Percentiles rank a stretch among this genome's conserved stretches.
Evolutionary conservation across 306 rosid genomes (phyloP).

Genomic region (Vigna nakashimae): DNA sequence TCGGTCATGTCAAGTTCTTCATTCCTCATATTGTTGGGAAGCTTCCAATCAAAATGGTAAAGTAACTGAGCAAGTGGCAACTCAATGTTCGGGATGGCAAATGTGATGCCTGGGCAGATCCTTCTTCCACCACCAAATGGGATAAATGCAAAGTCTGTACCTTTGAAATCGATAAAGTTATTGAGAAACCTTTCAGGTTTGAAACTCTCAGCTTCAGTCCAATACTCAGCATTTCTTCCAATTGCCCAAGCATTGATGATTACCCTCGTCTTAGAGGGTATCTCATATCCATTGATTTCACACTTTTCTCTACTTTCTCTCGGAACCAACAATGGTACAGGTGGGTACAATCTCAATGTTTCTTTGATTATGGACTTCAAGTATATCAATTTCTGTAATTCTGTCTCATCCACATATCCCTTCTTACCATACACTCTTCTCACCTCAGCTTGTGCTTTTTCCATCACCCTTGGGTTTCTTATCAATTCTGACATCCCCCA

Average conservation of each 20-base stretch:
- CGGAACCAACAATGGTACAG: not conserved
- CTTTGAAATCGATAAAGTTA: not conserved
- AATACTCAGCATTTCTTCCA: not conserved
- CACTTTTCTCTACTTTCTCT: not conserved
- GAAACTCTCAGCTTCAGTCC: not conserved
- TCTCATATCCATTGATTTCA: constrained; percentile 2
- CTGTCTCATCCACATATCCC: constrained; percentile 1
- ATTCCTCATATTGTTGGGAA: not conserved
- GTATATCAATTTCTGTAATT: not conserved
- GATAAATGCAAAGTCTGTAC: not conserved
- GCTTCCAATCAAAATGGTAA: constrained; percentile 7
- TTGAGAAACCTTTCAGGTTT: not conserved
- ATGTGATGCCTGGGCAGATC: not conserved
- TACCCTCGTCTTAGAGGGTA: not conserved
- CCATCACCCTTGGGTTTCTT: not conserved
- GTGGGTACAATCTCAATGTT: not conserved
- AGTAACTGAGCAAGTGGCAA: not conserved
- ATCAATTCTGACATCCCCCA: constrained; percentile 14
- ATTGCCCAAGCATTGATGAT: constrained; percentile 6
- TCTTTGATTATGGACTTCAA: not conserved
- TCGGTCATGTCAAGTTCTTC: not conserved
- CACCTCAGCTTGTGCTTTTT: not conserved
- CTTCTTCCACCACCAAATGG: constrained; percentile 5
- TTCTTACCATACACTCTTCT: not conserved
- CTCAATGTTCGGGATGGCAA: constrained; percentile 12